Base-by-base conservation (phyloP, 140 eudicot genomes). In the Stevia rebaudiana region DNA sequence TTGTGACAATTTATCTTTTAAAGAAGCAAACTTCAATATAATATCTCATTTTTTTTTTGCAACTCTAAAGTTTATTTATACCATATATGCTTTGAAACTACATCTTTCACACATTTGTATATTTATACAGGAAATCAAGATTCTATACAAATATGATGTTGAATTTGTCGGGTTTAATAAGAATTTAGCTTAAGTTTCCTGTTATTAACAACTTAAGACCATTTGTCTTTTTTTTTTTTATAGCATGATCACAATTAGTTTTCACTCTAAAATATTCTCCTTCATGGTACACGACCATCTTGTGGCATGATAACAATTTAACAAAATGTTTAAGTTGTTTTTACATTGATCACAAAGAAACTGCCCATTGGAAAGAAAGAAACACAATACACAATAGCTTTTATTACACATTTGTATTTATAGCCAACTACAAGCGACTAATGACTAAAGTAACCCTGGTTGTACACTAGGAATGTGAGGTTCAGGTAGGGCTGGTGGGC, bases 11-110 rank as follows among this genome's bases (percentile, higher is more conserved):
- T 11, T 51, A 61, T 44, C 72, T 55, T 67, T 31, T 44, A 68
- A 53, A 77, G 81, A 47, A 62, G 62, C 55, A 65, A 23, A 57
- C 11, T 74, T 73, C 39, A 66, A 63, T 40, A 36, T 50, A 71
- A 22, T 24, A 23, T 11, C 76, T 46, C 15, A 61, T 43, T 16
- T 61, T 59, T 50, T 22, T 50, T 24, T 50, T 50, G 57, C 33
- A 50, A 4, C 33, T 28, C 4, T 28, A 1, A 4, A 1, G 1
- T 49, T 18, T 18, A 19, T 15, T 18, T 48, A 8, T 7, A 30
- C 21, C 58, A 51, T 51, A 51, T 48, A 8, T 48, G 54, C 18
- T 43, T 43, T 43, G 49, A 47, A 47, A 47, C 3, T 11, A 47
- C 53, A 1, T 47, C 53, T 47, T 16, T 47, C 24, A 13, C 22